Percentiles rank a stretch among this genome's conserved stretches.
Evolutionary conservation across 2,329 filamentous ascomycete genomes (phyloP).

Genomic region (Cercospora berteroae): DNA sequence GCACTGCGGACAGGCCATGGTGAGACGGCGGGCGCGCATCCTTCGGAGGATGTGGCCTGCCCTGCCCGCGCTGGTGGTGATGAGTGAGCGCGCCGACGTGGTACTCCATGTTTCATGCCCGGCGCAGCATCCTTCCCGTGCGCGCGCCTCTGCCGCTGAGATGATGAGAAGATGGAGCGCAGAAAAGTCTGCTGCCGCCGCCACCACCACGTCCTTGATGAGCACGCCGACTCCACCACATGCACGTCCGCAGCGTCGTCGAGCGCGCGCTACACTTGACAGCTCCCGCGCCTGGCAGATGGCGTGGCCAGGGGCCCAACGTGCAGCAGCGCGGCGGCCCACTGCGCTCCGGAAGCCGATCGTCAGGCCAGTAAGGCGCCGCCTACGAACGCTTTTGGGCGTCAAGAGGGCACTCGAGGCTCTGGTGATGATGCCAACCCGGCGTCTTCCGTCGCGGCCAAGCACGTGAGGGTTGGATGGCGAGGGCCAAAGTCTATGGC

Average conservation of each 20-base stretch:
- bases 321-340: constrained; percentile 18
- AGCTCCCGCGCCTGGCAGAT: constrained; percentile 4
- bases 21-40: constrained; percentile 9
- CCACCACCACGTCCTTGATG: too few species aligned
- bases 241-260: constrained; percentile 21
- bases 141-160: neutral
- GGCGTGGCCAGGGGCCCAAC: constrained; percentile 3
- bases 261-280: constrained; percentile 18
- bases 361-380: constrained; percentile 10
- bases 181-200: neutral
- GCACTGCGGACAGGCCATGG: neutral
- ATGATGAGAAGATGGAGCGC: neutral
- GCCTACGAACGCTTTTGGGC: constrained; percentile 13
- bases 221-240: too few species aligned
- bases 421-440: neutral
- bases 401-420: constrained; percentile 5
- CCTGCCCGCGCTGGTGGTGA: constrained; percentile 1
- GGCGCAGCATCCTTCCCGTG: constrained; percentile 13
- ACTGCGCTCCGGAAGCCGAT: constrained; percentile 13
- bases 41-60: constrained; percentile 14
- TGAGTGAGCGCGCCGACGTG: constrained; percentile 8
- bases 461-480: neutral
- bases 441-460: constrained; percentile 19
- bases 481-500: neutral
- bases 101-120: constrained; percentile 21